Conservation (phyloP, 805 yeast species). For the Cyberlindnera bimundalis region DNA sequence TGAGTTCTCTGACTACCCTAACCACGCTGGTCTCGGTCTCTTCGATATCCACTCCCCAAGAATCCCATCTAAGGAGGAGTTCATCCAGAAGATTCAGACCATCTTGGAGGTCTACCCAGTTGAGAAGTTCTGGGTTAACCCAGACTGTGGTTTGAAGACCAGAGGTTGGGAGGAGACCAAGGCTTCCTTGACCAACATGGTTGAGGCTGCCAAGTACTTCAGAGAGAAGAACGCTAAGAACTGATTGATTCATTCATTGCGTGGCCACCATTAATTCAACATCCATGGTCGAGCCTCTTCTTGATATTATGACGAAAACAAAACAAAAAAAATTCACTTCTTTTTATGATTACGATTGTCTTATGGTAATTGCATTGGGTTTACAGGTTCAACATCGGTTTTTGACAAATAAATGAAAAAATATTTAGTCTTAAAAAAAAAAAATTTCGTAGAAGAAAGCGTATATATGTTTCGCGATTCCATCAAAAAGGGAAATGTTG, state of each 20-base stretch:
- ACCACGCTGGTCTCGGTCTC: slow-evolving; percentile 99
- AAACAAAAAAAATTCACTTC: slow-evolving; percentile 15
- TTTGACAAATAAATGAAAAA: slow-evolving; percentile 10
- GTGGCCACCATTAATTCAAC: slow-evolving; percentile 25
- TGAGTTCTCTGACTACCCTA: slow-evolving; percentile 97
- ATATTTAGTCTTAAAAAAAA: slow-evolving; percentile 1
- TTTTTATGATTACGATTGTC: slow-evolving; percentile 15
- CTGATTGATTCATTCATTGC: slow-evolving; percentile 4
- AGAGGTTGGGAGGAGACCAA: slow-evolving; percentile 99
- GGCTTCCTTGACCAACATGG: slow-evolving; percentile 96
- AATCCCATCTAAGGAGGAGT: slow-evolving; percentile 97
- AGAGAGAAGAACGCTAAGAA: slow-evolving; percentile 44
- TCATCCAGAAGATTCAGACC: slow-evolving; percentile 87
- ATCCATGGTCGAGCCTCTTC: slow-evolving; percentile 16
- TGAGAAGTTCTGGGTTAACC: slow-evolving; percentile 99
- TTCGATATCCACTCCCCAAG: slow-evolving; percentile 99
- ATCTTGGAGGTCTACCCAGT: slow-evolving; percentile 97
- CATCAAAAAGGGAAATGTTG: too few relatives aligned
- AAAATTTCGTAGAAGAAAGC: too few relatives aligned
- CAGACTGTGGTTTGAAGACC: slow-evolving; percentile 99
- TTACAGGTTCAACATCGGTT: slow-evolving; percentile 47
- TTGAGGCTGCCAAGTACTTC: slow-evolving; percentile 97
- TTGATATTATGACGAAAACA: slow-evolving; percentile 13
- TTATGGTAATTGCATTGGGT: slow-evolving; percentile 27
- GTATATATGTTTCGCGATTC: too few relatives aligned